These are phyloP conservation scores for Solanum chacoense DNA, from an alignment of 305 asterid species.

Conservation along the genomic window DNA sequence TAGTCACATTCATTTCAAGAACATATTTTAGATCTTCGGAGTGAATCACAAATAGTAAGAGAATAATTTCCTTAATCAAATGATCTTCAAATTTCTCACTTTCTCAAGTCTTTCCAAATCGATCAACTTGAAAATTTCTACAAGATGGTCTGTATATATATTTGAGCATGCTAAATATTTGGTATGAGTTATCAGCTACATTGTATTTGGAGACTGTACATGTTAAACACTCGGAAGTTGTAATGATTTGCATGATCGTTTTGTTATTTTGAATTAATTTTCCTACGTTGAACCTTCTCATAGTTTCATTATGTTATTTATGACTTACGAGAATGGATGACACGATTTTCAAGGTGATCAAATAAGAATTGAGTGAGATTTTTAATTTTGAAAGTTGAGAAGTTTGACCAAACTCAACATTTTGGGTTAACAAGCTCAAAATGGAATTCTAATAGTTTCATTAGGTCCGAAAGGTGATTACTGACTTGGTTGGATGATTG, in stretches of 20 bases:
- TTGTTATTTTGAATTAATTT: neutral
- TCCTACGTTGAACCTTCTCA: neutral
- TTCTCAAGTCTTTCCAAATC: neutral
- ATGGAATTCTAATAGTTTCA: neutral
- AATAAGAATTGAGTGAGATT: neutral
- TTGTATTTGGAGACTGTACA: neutral
- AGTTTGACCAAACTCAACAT: neutral
- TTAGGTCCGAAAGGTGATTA: neutral
- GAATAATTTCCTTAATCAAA: neutral
- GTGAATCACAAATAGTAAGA: neutral
- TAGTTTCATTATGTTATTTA: neutral
- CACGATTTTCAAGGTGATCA: neutral
- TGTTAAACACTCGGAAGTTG: neutral
- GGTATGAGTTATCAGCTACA: neutral
- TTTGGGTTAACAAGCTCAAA: neutral
- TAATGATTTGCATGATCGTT: neutral
- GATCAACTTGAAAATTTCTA: neutral
- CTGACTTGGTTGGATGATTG: neutral
- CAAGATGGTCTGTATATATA: neutral
- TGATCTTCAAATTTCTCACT: neutral
- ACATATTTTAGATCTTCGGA: neutral
- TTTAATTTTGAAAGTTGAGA: neutral
- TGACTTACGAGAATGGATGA: neutral
- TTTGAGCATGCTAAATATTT: neutral
- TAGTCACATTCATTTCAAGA: neutral